A percentile compares a stretch with the other conserved stretches of the same genome.
These are phyloP conservation scores for Irineochytrium annulatum DNA, from an alignment of 192 early-diverging fungal species.

Conservation along the genomic window DNA sequence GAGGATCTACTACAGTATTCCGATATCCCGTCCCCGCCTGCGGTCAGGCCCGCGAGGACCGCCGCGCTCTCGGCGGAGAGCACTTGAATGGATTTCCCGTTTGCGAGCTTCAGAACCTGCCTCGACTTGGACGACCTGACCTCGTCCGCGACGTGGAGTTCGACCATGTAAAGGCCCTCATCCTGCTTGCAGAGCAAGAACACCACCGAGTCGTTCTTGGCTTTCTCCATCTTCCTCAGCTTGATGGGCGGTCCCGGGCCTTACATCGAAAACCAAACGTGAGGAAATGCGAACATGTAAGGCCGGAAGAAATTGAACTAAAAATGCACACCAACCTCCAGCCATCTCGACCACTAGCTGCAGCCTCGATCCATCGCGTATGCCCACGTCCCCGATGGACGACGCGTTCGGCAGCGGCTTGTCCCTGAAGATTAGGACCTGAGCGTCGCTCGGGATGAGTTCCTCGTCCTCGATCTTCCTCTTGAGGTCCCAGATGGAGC, in stretches of 20 bases:
- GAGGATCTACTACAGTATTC: not conserved
- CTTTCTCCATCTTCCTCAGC: slow-evolving; percentile 27
- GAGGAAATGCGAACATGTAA: not conserved
- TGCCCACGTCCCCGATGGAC: slow-evolving; percentile 27
- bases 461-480: slow-evolving; percentile 33
- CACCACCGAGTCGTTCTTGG: slow-evolving; percentile 44
- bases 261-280: slow-evolving; percentile 3
- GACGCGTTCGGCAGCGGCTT: slow-evolving; percentile 33
- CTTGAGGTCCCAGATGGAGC: slow-evolving; percentile 45
- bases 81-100: slow-evolving; percentile 17
- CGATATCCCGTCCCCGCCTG: not conserved
- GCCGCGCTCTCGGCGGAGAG: slow-evolving; percentile 1
- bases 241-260: slow-evolving; percentile 50
- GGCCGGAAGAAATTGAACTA: slow-evolving; percentile 6
- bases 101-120: slow-evolving; percentile 21
- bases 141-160: slow-evolving; percentile 42
- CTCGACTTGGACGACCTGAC: not conserved
- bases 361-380: slow-evolving; percentile 36
- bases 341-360: slow-evolving; percentile 49
- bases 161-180: slow-evolving; percentile 54
- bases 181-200: slow-evolving; percentile 54
- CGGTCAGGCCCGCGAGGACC: not conserved
- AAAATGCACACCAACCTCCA: slow-evolving; percentile 35
- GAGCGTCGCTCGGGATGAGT: slow-evolving; percentile 37
- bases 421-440: slow-evolving; percentile 47